Percentiles rank a stretch among this genome's conserved stretches.
Conservation (phyloP, 2,329 filamentous ascomycete species). For the Arthrinium phaeospermum region DNA sequence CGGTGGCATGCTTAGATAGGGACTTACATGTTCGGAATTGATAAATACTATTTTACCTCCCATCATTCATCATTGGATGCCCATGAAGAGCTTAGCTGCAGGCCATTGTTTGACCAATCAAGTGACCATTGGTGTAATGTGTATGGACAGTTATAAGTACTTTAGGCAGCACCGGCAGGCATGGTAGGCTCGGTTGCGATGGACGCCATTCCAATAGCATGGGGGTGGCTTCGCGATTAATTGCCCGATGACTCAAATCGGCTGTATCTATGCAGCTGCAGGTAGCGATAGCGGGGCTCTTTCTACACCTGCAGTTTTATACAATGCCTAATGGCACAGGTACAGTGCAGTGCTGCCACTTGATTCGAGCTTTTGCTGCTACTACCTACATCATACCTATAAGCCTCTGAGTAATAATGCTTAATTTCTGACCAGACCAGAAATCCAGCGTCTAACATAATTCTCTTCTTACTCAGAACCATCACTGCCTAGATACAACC, state of each 20-base stretch:
- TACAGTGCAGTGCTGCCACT: neutral
- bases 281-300: conserved; percentile 5
- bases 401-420: neutral
- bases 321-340: too few species aligned
- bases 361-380: neutral
- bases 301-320: neutral
- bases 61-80: neutral
- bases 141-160: neutral
- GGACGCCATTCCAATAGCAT: neutral
- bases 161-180: neutral
- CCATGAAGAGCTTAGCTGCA: neutral
- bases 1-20: conserved; percentile 6
- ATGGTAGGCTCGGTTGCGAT: neutral
- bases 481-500: neutral
- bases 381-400: neutral
- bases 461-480: neutral
- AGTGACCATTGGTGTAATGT: neutral
- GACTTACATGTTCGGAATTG: neutral
- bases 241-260: conserved; percentile 10
- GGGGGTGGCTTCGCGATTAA: conserved; percentile 1
- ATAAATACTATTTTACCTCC: neutral
- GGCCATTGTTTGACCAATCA: neutral
- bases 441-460: too few species aligned
- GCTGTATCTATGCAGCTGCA: neutral
- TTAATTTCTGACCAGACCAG: neutral